A percentile compares a stretch with the other conserved stretches of the same genome.
These are phyloP conservation scores for Colletotrichum lindemuthianum DNA, from an alignment of 2,329 filamentous ascomycete species.

Conservation along the genomic window DNA sequence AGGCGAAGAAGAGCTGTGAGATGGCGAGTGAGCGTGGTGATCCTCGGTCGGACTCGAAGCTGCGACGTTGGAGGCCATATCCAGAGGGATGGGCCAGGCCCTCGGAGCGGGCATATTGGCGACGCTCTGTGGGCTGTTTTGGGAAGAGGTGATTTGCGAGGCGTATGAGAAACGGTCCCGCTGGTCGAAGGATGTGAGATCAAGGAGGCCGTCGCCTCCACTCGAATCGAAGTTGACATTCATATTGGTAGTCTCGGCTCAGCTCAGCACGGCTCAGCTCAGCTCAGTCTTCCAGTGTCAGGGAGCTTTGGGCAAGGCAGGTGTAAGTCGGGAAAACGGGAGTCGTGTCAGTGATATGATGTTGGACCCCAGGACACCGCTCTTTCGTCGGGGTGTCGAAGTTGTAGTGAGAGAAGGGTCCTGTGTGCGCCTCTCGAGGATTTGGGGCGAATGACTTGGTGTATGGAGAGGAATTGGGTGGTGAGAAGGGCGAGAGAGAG, in stretches of 20 bases:
- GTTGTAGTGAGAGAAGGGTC: slow-evolving; percentile 23
- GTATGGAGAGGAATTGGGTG: slow-evolving; percentile 30
- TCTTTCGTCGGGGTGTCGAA: slow-evolving; percentile 45
- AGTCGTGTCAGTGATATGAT: slow-evolving; percentile 36
- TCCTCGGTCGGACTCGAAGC: slow-evolving; percentile 61
- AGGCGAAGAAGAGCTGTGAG: slow-evolving; percentile 56
- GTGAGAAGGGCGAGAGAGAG: slow-evolving; percentile 33
- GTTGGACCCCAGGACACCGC: slow-evolving; percentile 53
- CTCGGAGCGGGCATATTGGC: slow-evolving; percentile 49
- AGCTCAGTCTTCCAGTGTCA: slow-evolving; percentile 37
- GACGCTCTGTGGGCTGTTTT: slow-evolving; percentile 37
- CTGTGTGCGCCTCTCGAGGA: slow-evolving; percentile 18
- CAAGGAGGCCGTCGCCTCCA: slow-evolving; percentile 68
- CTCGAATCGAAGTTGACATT: slow-evolving; percentile 69
- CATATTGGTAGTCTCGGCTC: slow-evolving; percentile 48
- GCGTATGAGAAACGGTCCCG: slow-evolving; percentile 65
- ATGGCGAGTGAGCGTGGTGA: slow-evolving; percentile 56
- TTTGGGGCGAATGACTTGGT: slow-evolving; percentile 27
- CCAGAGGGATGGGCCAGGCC: slow-evolving; percentile 63
- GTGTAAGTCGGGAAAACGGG: slow-evolving; percentile 39
- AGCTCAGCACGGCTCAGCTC: slow-evolving; percentile 13
- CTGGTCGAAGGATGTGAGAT: slow-evolving; percentile 67
- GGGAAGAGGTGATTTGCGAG: slow-evolving; percentile 47
- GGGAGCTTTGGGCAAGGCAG: slow-evolving; percentile 45
- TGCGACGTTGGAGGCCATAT: slow-evolving; percentile 58